Percentiles rank a stretch among this genome's conserved stretches.
Evolutionary conservation across 73 alveolate genomes (phyloP).

Genomic region (Urostyla sp.): DNA sequence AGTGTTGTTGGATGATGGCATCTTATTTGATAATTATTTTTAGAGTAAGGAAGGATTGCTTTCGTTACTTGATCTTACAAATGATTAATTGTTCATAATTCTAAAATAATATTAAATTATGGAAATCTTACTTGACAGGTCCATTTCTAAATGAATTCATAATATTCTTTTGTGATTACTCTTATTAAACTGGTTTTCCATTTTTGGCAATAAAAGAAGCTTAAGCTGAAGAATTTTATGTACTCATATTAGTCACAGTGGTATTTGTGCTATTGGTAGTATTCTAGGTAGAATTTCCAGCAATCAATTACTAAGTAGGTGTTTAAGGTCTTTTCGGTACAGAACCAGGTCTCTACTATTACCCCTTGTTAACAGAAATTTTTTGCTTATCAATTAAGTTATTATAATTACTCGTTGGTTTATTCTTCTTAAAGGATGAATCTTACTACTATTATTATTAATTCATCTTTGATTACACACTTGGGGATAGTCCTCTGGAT

Average conservation of each 20-base stretch:
- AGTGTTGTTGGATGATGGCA: neutral
- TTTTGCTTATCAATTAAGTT: neutral
- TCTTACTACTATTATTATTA: neutral
- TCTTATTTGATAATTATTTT: neutral
- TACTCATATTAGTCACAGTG: no score
- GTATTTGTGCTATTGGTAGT: no score
- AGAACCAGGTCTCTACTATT: conserved; percentile 31
- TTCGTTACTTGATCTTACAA: neutral
- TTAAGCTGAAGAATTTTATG: no score
- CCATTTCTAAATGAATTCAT: conserved; percentile 49
- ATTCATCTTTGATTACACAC: neutral
- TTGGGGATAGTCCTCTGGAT: conserved; percentile 44
- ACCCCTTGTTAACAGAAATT: no score
- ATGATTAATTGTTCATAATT: conserved; percentile 23
- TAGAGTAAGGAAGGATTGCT: neutral
- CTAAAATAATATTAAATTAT: neutral
- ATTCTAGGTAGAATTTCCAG: neutral
- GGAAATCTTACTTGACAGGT: conserved; percentile 26
- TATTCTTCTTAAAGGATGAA: neutral
- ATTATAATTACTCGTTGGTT: neutral
- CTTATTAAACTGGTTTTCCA: no score
- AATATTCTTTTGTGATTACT: conserved; percentile 42
- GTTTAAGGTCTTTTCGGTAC: conserved; percentile 49
- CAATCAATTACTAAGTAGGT: conserved; percentile 9
- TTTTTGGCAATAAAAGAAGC: no score